Percentiles rank a stretch among this genome's conserved stretches.
These are phyloP conservation scores for Afroboletus lepidellus DNA, from an alignment of 1,284 basidiomycete genomes.

Conservation along the genomic window DNA sequence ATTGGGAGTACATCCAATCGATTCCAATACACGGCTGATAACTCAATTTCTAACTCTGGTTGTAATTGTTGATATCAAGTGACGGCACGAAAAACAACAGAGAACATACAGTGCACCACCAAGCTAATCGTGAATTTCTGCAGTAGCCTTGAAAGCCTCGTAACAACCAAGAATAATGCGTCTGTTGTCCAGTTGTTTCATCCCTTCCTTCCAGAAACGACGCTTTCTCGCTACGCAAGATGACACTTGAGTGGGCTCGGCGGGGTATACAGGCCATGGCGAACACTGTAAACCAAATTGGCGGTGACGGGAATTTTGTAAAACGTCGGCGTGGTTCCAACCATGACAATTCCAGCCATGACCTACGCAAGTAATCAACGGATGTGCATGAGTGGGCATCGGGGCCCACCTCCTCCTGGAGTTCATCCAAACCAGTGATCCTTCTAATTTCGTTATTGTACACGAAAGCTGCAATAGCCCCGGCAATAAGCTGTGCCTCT, in stretches of 20 bases:
- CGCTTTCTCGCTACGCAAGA: background rate
- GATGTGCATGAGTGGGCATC: background rate
- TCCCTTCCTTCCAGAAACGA: background rate
- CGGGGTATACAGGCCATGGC: background rate
- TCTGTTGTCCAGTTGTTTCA: background rate
- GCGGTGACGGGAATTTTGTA: background rate
- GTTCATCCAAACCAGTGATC: no score
- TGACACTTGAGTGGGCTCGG: background rate
- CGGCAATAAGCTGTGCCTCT: no score
- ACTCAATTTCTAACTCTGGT: no score
- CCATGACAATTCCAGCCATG: background rate
- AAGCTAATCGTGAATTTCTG: no score
- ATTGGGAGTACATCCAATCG: no score
- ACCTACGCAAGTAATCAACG: background rate
- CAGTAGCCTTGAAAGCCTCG: background rate
- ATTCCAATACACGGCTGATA: no score
- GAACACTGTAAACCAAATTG: background rate
- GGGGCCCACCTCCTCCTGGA: background rate
- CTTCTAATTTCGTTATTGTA: no score
- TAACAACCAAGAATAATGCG: background rate
- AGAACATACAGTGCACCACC: no score
- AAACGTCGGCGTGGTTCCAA: no score
- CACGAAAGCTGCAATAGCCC: no score
- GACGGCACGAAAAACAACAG: no score
- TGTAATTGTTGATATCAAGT: no score